These are phyloP conservation scores for Toxoplasma gondii DNA, from an alignment of 169 alveolate species.

Conservation along the genomic window DNA sequence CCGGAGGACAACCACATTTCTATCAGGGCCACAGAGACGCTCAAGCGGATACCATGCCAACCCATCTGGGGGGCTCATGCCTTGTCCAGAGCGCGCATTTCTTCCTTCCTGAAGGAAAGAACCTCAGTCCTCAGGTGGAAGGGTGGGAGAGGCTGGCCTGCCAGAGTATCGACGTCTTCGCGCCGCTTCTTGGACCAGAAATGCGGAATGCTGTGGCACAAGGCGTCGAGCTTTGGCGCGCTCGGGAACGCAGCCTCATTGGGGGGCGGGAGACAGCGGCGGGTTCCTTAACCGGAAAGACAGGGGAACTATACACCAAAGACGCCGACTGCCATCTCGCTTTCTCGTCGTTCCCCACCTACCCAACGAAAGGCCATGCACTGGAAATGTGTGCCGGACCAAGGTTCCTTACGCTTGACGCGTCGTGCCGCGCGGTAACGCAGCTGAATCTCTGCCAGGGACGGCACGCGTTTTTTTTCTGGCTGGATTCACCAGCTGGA, in stretches of 20 bases:
- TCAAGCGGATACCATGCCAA: background rate
- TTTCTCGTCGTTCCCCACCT: background rate
- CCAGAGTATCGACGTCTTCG: background rate
- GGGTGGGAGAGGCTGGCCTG: background rate
- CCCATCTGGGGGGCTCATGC: background rate
- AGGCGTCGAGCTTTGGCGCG: background rate
- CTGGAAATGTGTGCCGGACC: slow-evolving; percentile 21
- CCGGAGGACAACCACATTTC: background rate
- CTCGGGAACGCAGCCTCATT: background rate
- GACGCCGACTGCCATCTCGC: background rate
- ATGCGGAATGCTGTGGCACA: slow-evolving; percentile 11
- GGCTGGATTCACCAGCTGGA: slow-evolving; percentile 19
- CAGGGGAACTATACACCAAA: background rate
- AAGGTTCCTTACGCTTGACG: background rate
- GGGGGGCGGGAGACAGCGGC: background rate
- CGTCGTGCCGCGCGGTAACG: background rate
- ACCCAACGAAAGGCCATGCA: background rate
- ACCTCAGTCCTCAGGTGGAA: background rate
- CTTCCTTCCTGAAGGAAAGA: background rate
- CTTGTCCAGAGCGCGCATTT: background rate
- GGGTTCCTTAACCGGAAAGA: background rate
- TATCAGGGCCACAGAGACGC: background rate
- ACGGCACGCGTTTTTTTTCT: background rate
- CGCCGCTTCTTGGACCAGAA: slow-evolving; percentile 1
- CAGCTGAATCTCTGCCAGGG: background rate